Percentiles rank a stretch among this genome's conserved stretches.
These are phyloP conservation scores for Mycena crocata DNA, from an alignment of 768 basidiomycete genomes.

Conservation along the genomic window DNA sequence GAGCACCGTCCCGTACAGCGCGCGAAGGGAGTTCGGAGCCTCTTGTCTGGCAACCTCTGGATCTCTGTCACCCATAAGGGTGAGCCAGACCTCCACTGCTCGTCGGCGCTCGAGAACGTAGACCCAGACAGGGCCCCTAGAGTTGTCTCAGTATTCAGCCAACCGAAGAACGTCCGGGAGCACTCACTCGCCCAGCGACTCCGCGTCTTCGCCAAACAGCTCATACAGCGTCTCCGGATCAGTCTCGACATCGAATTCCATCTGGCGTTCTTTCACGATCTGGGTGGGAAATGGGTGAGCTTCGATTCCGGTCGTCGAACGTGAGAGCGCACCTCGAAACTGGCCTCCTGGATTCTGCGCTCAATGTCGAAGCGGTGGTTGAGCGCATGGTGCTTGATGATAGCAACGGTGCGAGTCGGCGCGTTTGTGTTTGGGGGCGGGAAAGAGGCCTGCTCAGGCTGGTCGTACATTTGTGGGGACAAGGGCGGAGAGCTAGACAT, in stretches of 20 bases:
- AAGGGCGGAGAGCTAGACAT: constrained; percentile 31
- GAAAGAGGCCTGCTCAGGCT: constrained; percentile 29
- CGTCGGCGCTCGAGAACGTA: constrained; percentile 88
- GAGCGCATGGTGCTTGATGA: constrained; percentile 86
- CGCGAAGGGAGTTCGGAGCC: constrained; percentile 76
- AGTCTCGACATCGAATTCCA: constrained; percentile 88
- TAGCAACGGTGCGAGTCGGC: constrained; percentile 78
- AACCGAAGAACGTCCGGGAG: constrained; percentile 10
- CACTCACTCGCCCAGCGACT: constrained; percentile 81
- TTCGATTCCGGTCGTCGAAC: constrained; percentile 25
- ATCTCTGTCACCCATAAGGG: constrained; percentile 79
- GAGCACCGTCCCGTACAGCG: constrained; percentile 68
- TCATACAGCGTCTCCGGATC: constrained; percentile 85
- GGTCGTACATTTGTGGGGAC: constrained; percentile 40
- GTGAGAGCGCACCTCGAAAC: constrained; percentile 74
- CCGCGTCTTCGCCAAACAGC: constrained; percentile 82
- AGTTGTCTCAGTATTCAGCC: constrained; percentile 10
- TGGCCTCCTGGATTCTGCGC: constrained; percentile 79
- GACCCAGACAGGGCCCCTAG: constrained; percentile 87
- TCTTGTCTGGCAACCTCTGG: constrained; percentile 65
- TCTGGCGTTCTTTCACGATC: constrained; percentile 90
- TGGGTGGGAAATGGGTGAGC: constrained; percentile 45
- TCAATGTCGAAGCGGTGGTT: constrained; percentile 84
- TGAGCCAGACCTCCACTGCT: constrained; percentile 83
- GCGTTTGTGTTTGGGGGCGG: constrained; percentile 27